Base-by-base conservation (phyloP, 768 basidiomycete genomes). In the Tricholoma terreum region DNA sequence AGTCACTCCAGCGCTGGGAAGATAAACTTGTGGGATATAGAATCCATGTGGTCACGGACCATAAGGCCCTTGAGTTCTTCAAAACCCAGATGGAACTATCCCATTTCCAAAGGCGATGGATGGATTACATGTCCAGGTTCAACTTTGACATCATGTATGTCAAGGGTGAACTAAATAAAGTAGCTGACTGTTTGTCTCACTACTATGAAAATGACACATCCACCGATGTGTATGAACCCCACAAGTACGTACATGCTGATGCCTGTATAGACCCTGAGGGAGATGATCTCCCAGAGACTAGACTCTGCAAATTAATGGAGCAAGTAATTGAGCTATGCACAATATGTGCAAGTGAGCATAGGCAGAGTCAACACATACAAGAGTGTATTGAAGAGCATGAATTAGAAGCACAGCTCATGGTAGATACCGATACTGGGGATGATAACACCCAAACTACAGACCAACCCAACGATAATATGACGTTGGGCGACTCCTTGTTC, bases 171-270 rank as follows among this genome's bases (percentile, higher is more conserved):
- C 35, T 30, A 0, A 73, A 73, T 31, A 67, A 61, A n/a, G 69
- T 74, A 2, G 71, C 67, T 0, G 69, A 74, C 50, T 59, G 56
- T 11, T 34, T 74, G 1, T 74, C 71, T 0, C 61, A 64, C 0
- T 72, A 70, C 50, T 75, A 65, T 42, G 52, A 66, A 34, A 59
- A 58, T 12, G 65, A 69, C 24, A 56, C 54, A 2, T 4, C 43
- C 0, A 38, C 56, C 0, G 59, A 65, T 8, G 36, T 52, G 0
- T 53, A 65, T 46, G 15, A 52, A 1, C 15, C 31, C 0, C 12
- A 56, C 10, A 53, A 58, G 3, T 67, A 61, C 52, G 66, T 67
- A 11, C 4, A 57, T 11, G 63, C 61, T 0, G 65, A 72, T 30
- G 17, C 40, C 1, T 21, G 35, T 10, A 52, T 72, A 1, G 65